Evolutionary conservation across 2,329 filamentous ascomycete genomes (phyloP), one percentile per base, ranked within the genome.

Genomic region (Venturia oleaginea): DNA sequence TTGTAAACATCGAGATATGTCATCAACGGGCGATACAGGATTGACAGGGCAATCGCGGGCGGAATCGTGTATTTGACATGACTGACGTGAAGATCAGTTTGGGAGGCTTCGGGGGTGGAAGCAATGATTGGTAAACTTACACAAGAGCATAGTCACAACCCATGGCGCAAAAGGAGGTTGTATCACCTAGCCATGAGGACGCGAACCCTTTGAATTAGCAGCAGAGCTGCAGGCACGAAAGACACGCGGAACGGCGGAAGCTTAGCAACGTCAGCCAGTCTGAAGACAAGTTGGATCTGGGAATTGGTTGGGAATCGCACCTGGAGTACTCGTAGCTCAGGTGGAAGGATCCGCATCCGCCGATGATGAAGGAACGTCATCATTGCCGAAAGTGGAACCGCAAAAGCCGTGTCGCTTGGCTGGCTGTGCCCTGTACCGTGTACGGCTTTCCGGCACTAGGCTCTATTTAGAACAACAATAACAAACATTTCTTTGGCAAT

Each of bases 51-150:
- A 67, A 81, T 73, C 11, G 86, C 86, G 30, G 84, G 79, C 17
- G 87, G 87, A 65, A 89, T 83, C 38, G 85, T 90, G 77, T 86
- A 90, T 69, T 83, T 83, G 69, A 86, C 72, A 73, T 89, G 84
- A 68, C 85, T 89, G 66, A 42, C 32, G 60, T 24, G 46, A 13
- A 15, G n/a, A 64, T 57, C 48, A 42, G 51, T 34, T 8, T 34
- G 15, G 15, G 51, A 27, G 10, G 51, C 4, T 19, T 6, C 7
- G 30, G 19, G 3, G 27, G 51, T 3, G 46, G 46, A 22, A 59
- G 24, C 15, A 5, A 27, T 34, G 15, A 17, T 32, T n/a, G 11
- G 48, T 27, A 34, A 61, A 78, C 84, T 73, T 80, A 86, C 84
- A 86, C 83, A 67, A 84, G 75, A 61, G 83, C 84, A 79, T 86